phyloP scores from a whole-genome alignment of 257 asterid species.

The Cinchona pubescens region DNA sequence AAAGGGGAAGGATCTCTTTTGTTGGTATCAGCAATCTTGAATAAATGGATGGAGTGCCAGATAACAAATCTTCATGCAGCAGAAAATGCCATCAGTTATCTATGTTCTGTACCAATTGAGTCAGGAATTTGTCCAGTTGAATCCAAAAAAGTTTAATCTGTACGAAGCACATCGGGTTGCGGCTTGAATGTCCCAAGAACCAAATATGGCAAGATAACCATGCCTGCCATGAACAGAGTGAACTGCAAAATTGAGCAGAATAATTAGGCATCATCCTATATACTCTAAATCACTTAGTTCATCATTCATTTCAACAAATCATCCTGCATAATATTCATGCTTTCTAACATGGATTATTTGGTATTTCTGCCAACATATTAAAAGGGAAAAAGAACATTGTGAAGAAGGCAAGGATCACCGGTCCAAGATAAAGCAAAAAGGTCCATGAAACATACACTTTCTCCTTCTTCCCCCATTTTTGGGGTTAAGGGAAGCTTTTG shows the following conservation, averaged over 20 bases:
- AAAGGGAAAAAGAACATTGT: neutral
- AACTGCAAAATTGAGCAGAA: conserved; percentile 39
- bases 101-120: conserved; percentile 20
- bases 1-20: neutral
- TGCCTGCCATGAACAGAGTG: conserved; percentile 61
- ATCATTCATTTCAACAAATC: neutral
- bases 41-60: conserved; percentile 6
- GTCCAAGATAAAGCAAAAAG: neutral
- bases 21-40: neutral
- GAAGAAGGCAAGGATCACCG: neutral
- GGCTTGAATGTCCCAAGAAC: conserved; percentile 43
- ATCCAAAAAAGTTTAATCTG: conserved; percentile 35
- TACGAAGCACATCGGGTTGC: conserved; percentile 47
- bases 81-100: conserved; percentile 6
- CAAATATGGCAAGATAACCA: conserved; percentile 52
- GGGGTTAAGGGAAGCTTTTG: neutral
- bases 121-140: conserved; percentile 15
- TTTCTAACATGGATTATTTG: neutral
- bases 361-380: neutral
- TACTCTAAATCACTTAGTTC: neutral
- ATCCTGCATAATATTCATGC: neutral
- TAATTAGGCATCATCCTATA: conserved; percentile 4
- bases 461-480: neutral
- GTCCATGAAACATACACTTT: neutral
- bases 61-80: neutral